Evolutionary conservation across 495 filamentous ascomycete species (phyloP).

Genomic region (Paragyromitra xinjiangensis): DNA sequence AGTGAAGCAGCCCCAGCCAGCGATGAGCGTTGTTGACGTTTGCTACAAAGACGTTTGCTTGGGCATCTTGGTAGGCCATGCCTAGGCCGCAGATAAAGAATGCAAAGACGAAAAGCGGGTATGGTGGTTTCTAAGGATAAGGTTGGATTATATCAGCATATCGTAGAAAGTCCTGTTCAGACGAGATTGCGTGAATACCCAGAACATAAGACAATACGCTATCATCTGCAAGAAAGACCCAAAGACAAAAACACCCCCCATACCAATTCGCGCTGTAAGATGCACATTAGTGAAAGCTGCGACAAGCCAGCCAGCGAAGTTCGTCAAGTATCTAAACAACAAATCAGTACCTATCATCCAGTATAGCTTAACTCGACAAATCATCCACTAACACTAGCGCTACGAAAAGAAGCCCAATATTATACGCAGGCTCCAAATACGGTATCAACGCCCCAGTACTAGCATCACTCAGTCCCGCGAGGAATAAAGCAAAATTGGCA

Average conservation of each 20-base stretch:
- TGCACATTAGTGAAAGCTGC: conserved; percentile 73
- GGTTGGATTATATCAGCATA: background rate
- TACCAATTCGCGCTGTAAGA: conserved; percentile 67
- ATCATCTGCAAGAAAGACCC: conserved; percentile 63
- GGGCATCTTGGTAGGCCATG: conserved; percentile 71
- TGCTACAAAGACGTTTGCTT: conserved; percentile 78
- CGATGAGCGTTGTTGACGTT: conserved; percentile 71
- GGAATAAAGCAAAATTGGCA: conserved; percentile 58
- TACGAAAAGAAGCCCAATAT: conserved; percentile 52
- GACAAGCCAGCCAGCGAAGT: conserved; percentile 77
- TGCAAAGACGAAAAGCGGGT: conserved; percentile 69
- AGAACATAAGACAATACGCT: conserved; percentile 71
- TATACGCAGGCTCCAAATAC: conserved; percentile 64
- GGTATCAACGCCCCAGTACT: conserved; percentile 79
- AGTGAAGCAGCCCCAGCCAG: conserved; percentile 72
- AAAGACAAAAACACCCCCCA: conserved; percentile 69
- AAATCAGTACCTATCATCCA: background rate
- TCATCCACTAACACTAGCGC: conserved; percentile 39
- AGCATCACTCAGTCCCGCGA: conserved; percentile 69
- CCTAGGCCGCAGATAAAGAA: conserved; percentile 77
- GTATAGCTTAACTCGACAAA: background rate
- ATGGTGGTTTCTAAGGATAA: conserved; percentile 66
- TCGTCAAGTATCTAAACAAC: conserved; percentile 64
- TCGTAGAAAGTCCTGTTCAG: background rate
- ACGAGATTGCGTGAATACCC: conserved; percentile 34